phyloP scores from a whole-genome alignment of 371 early-diverging fungal genomes.

The Amoeboaphelidium protococcarum region DNA sequence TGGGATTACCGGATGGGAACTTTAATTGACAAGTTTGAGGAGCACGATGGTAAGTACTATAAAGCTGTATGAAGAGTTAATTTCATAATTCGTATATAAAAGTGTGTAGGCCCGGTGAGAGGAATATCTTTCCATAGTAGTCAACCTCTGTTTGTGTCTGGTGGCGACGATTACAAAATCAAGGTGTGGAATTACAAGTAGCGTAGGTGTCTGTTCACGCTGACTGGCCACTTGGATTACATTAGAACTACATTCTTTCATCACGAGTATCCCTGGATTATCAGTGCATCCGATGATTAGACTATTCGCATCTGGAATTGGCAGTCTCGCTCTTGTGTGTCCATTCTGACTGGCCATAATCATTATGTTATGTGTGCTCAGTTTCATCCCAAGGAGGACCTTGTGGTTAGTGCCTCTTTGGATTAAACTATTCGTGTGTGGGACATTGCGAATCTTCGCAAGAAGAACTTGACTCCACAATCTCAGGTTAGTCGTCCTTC shows the following conservation, averaged over 20 bases:
- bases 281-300: slow-evolving; percentile 93
- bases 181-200: slow-evolving; percentile 99
- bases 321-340: slow-evolving; percentile 93
- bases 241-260: slow-evolving; percentile 96
- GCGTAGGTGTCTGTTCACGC: slow-evolving; percentile 69
- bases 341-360: slow-evolving; percentile 92
- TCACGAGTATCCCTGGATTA: slow-evolving; percentile 93
- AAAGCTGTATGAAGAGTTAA: too few relatives aligned
- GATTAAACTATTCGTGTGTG: slow-evolving; percentile 97
- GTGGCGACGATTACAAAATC: slow-evolving; percentile 97
- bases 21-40: slow-evolving; percentile 81
- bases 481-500: too few relatives aligned
- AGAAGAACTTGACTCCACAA: slow-evolving; percentile 31
- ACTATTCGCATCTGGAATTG: slow-evolving; percentile 99
- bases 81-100: too few relatives aligned
- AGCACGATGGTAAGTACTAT: slow-evolving; percentile 98
- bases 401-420: slow-evolving; percentile 84
- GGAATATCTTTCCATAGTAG: slow-evolving; percentile 92
- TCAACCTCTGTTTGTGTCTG: slow-evolving; percentile 92
- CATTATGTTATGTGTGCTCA: slow-evolving; percentile 99
- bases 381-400: slow-evolving; percentile 87
- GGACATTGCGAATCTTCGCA: slow-evolving; percentile 79
- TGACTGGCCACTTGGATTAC: slow-evolving; percentile 67
- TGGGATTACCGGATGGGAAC: slow-evolving; percentile 99
- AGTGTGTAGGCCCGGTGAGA: slow-evolving; percentile 95